These are phyloP conservation scores for Penicillium silybi DNA, from an alignment of 495 filamentous ascomycete species.

Conservation along the genomic window DNA sequence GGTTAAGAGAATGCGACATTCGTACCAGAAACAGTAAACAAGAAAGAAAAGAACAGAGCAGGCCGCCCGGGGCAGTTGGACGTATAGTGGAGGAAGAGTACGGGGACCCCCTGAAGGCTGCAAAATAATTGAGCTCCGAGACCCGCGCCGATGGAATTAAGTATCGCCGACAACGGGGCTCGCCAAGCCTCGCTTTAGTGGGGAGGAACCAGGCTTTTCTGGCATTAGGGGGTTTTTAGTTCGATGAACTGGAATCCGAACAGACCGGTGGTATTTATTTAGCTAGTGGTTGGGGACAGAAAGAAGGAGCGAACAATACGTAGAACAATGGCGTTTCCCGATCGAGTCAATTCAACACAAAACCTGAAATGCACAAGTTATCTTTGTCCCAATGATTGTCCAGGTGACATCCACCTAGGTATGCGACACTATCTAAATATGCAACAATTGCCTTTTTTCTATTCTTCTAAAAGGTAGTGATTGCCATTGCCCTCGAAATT, in stretches of 20 bases:
- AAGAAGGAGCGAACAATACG: not conserved
- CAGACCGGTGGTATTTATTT: not conserved
- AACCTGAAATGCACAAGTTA: not conserved
- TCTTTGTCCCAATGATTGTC: not conserved
- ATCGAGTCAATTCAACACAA: not conserved
- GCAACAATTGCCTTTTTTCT: too few relatives aligned
- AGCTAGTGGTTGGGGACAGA: not conserved
- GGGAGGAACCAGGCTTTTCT: not conserved
- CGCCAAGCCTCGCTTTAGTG: constrained; percentile 21
- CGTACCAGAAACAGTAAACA: constrained; percentile 2
- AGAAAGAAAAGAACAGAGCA: constrained; percentile 2
- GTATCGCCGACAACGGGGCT: constrained; percentile 27
- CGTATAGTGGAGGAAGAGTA: constrained; percentile 16
- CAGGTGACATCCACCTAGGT: too few relatives aligned
- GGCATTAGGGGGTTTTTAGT: not conserved
- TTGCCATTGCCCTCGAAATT: too few relatives aligned
- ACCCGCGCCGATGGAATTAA: constrained; percentile 28
- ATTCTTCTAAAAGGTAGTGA: too few relatives aligned
- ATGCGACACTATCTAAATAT: too few relatives aligned
- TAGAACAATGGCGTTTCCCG: not conserved
- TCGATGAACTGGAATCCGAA: not conserved
- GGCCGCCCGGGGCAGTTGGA: constrained; percentile 4
- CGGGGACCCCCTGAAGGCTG: constrained; percentile 27
- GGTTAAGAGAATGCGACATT: not conserved
- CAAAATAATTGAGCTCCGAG: constrained; percentile 25